Evolutionary conservation across 495 filamentous ascomycete species (phyloP).

Genomic region (Umbilicaria muhlenbergii): DNA sequence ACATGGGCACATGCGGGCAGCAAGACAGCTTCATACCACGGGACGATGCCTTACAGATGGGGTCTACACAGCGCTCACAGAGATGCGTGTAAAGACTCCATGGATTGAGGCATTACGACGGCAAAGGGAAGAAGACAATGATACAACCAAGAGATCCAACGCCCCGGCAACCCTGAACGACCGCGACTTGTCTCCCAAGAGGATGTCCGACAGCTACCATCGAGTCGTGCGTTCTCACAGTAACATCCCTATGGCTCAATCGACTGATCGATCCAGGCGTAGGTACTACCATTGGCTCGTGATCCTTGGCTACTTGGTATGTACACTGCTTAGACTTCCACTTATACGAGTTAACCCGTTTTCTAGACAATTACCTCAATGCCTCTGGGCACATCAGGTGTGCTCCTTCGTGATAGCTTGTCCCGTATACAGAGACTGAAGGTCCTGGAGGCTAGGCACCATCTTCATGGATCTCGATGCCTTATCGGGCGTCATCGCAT

Average conservation of each 20-base stretch:
- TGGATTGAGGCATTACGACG: constrained; percentile 53
- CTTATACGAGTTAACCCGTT: too few species aligned
- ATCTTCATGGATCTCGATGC: constrained; percentile 77
- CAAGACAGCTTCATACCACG: constrained; percentile 4
- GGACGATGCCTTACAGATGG: constrained; percentile 24
- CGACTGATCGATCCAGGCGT: constrained; percentile 9
- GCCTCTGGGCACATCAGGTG: constrained; percentile 47
- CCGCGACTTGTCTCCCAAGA: constrained; percentile 40
- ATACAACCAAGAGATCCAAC: constrained; percentile 11
- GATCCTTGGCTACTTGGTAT: constrained; percentile 43
- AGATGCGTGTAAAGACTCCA: constrained; percentile 45
- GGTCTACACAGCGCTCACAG: constrained; percentile 32
- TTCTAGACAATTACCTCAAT: constrained; percentile 50
- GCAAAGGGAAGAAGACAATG: constrained; percentile 27
- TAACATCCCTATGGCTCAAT: not conserved
- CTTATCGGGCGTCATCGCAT: constrained; percentile 62
- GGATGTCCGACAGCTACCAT: constrained; percentile 50
- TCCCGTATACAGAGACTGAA: constrained; percentile 1
- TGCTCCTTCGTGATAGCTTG: not conserved
- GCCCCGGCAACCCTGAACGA: constrained; percentile 19
- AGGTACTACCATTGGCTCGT: constrained; percentile 49
- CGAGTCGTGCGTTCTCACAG: constrained; percentile 32
- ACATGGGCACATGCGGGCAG: too few species aligned
- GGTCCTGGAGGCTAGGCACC: constrained; percentile 39
- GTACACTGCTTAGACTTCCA: too few species aligned